Evolutionary conservation across 768 basidiomycete genomes (phyloP).

Genomic region (Lenzites betulinus): DNA sequence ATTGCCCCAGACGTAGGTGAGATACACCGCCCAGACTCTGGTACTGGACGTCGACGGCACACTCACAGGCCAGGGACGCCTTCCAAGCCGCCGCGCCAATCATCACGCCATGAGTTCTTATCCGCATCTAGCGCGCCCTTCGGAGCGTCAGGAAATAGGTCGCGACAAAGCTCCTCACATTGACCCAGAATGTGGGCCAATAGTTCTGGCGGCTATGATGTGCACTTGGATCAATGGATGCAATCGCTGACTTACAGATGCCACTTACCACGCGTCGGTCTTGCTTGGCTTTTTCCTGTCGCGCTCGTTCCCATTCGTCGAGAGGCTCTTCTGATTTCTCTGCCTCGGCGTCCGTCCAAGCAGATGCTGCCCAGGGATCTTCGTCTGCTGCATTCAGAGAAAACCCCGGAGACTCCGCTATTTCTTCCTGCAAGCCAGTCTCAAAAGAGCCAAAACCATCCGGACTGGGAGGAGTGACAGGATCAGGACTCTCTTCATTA

Average conservation of each 20-base stretch:
- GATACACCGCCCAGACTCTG: neutral
- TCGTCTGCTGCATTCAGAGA: slow-evolving; percentile 23
- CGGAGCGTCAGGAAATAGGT: slow-evolving; percentile 49
- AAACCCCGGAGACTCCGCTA: slow-evolving; percentile 41
- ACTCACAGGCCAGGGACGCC: slow-evolving; percentile 65
- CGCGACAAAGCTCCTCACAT: slow-evolving; percentile 52
- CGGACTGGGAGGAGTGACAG: slow-evolving; percentile 38
- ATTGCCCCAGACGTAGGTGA: slow-evolving; percentile 2
- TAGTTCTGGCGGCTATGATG: slow-evolving; percentile 65
- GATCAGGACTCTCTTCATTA: neutral
- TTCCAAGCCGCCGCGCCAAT: slow-evolving; percentile 47
- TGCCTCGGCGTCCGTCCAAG: slow-evolving; percentile 27
- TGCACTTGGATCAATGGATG: slow-evolving; percentile 1
- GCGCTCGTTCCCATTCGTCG: slow-evolving; percentile 73
- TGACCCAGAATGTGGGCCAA: slow-evolving; percentile 56
- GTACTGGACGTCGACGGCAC: neutral
- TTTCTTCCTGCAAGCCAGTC: slow-evolving; percentile 40
- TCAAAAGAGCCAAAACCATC: slow-evolving; percentile 64
- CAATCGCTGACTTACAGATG: neutral
- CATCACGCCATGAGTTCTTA: slow-evolving; percentile 33
- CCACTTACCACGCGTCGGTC: slow-evolving; percentile 66
- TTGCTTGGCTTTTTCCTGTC: slow-evolving; percentile 55
- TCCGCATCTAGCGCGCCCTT: slow-evolving; percentile 9
- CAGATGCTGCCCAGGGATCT: slow-evolving; percentile 34
- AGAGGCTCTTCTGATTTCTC: slow-evolving; percentile 31